Conservation (phyloP, 106 monocot species). For the Posidonia australis region DNA sequence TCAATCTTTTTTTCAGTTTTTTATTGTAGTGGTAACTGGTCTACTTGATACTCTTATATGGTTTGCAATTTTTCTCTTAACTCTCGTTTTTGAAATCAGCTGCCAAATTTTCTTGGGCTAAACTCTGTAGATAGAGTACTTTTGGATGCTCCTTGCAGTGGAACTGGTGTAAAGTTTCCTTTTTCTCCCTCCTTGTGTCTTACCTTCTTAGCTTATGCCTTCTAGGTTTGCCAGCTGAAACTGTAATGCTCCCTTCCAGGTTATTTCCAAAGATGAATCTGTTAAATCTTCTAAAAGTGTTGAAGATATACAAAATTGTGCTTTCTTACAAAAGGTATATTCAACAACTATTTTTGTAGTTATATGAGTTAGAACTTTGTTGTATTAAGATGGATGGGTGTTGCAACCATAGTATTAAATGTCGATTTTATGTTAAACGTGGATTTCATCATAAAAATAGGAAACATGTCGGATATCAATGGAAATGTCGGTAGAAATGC, state of each 20-base stretch:
- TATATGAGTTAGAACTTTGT: not conserved
- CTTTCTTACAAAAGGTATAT: slow-evolving; percentile 88
- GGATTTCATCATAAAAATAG: no score
- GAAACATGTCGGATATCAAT: no score
- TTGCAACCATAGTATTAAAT: no score
- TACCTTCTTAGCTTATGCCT: not conserved
- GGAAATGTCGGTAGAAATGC: no score
- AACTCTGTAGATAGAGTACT: slow-evolving; percentile 95
- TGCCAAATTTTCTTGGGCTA: slow-evolving; percentile 65
- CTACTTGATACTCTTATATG: no score
- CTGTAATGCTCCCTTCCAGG: slow-evolving; percentile 28
- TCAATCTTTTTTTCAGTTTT: no score
- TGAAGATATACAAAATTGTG: slow-evolving; percentile 75
- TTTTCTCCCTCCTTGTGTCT: not conserved
- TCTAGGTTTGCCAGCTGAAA: not conserved
- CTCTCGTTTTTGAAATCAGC: slow-evolving; percentile 26
- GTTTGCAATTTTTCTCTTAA: not conserved
- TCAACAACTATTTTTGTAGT: not conserved
- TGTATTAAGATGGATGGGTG: not conserved
- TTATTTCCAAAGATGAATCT: slow-evolving; percentile 66
- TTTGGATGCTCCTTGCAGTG: slow-evolving; percentile 96
- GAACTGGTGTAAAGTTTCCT: slow-evolving; percentile 77
- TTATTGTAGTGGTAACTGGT: no score
- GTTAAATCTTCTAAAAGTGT: slow-evolving; percentile 74
- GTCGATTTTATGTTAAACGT: no score